Evolutionary conservation across 176 grass and related monocot genomes (phyloP).

Genomic region (Cymbopogon citratus): DNA sequence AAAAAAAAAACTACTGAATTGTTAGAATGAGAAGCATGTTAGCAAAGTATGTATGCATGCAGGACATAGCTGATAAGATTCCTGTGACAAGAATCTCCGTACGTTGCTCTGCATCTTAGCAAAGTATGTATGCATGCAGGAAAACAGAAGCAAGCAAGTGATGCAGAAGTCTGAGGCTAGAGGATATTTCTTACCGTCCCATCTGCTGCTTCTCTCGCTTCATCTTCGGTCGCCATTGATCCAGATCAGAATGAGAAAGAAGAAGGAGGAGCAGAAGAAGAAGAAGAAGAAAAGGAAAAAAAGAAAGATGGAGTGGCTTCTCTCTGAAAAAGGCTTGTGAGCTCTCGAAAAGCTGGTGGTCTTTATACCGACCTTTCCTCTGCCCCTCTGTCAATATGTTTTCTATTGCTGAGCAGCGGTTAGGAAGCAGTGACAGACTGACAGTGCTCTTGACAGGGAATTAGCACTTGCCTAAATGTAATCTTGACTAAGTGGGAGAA

Average conservation of each 20-base stretch:
- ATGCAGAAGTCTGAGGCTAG: background rate
- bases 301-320: constrained; percentile 18
- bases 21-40: too few relatives aligned
- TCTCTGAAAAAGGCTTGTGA: constrained; percentile 24
- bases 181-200: constrained; percentile 31
- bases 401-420: constrained; percentile 41
- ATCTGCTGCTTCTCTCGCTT: constrained; percentile 36
- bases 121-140: constrained; percentile 28
- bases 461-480: constrained; percentile 7
- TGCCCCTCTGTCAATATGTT: constrained; percentile 35
- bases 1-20: background rate
- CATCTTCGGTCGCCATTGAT: constrained; percentile 38
- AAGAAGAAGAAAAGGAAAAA: background rate
- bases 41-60: too few relatives aligned
- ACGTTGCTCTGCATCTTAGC: background rate
- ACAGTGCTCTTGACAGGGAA: constrained; percentile 42
- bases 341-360: constrained; percentile 44
- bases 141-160: constrained; percentile 12
- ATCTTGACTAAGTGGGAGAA: constrained; percentile 13
- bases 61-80: constrained; percentile 19
- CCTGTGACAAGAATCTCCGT: background rate
- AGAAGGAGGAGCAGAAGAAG: background rate
- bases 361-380: constrained; percentile 47
- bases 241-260: constrained; percentile 43
- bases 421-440: constrained; percentile 37